Conservation (phyloP, 768 basidiomycete species). For the Mycena crocata region DNA sequence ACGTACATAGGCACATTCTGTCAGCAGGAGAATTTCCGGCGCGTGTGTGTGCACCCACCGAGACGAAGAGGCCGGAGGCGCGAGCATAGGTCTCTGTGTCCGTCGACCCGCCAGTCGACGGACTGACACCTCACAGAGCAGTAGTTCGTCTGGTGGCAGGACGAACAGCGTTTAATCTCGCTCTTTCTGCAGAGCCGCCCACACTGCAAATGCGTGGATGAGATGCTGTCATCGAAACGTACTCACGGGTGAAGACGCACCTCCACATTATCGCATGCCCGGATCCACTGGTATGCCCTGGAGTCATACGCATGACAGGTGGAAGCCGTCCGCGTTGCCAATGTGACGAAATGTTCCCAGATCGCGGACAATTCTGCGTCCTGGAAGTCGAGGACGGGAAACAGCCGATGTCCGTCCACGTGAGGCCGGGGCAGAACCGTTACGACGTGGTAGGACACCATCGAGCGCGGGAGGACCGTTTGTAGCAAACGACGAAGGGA, state of each 20-base stretch:
- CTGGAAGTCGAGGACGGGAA: conserved; percentile 16
- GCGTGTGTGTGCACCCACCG: conserved; percentile 7
- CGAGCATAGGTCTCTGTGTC: conserved; percentile 11
- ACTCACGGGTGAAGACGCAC: neutral
- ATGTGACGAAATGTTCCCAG: conserved; percentile 10
- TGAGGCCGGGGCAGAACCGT: conserved; percentile 2
- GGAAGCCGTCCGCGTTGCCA: conserved; percentile 5
- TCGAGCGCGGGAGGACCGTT: conserved; percentile 8
- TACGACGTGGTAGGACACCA: conserved; percentile 13
- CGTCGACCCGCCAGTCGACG: conserved; percentile 10
- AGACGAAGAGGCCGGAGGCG: conserved; percentile 10
- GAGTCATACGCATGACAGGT: conserved; percentile 11
- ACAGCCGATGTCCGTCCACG: conserved; percentile 6
- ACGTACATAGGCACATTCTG: conserved; percentile 10
- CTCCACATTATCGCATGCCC: conserved; percentile 16
- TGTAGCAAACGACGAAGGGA: conserved; percentile 4
- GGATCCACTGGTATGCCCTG: conserved; percentile 13
- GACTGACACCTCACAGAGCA: conserved; percentile 18
- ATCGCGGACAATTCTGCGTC: conserved; percentile 6
- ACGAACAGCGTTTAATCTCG: conserved; percentile 19
- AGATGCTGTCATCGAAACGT: neutral
- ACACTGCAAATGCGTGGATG: conserved; percentile 15
- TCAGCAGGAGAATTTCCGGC: conserved; percentile 2
- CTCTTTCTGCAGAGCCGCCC: conserved; percentile 11
- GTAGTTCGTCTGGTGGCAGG: conserved; percentile 17